Base-by-base conservation (phyloP, 2,329 filamentous ascomycete genomes). In the Colletotrichum coccodes region DNA sequence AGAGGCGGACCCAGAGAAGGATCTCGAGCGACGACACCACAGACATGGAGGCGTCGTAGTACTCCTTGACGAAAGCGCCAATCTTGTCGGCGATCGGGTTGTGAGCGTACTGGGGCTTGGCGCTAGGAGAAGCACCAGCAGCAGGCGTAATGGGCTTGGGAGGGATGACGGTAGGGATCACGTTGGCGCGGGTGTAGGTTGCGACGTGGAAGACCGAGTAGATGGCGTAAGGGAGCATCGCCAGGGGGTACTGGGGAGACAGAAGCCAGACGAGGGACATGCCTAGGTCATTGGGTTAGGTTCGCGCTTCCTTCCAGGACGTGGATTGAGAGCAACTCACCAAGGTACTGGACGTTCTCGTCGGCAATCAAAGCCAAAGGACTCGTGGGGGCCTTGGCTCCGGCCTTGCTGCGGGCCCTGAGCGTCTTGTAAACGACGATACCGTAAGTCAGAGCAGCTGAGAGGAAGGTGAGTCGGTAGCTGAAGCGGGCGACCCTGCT, bases 361-460 rank as follows among this genome's bases (percentile, higher is more conserved):
- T 99, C 96, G 14, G 90, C 86, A 64, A 92, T 85, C 73, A 97
- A 84, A 70, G 90, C 88, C 68, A 95, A 62, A 56, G 87, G 80
- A 67, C 92, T 89, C 59, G 79, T 78, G 44, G 82, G 89, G 75
- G 90, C 81, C 79, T 85, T 90, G 70, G 85, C 90, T 72, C 92
- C 91, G 57, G 90, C 86, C 87, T 94, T 92, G 75, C 92, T 88
- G 73, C 94, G 92, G 75, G 95, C 94, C 73, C 95, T 91, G 85
- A 95, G 94, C 67, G 94, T 95, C 89, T 99, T 99, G 88, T 97
- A 98, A 71, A 99, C 95, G 57, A 99, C 96, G 73, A 99, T 98
- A 73, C 96, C 95, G 81, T 99, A 99, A 12, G 96, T 98, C 57
- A 90, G 89, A 54, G 94, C 94, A 6, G 96, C 96, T 3, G 95